A percentile compares a stretch with the other conserved stretches of the same genome.
Evolutionary conservation across 2,329 filamentous ascomycete species (phyloP).

Genomic region (Spiromastix sp.): DNA sequence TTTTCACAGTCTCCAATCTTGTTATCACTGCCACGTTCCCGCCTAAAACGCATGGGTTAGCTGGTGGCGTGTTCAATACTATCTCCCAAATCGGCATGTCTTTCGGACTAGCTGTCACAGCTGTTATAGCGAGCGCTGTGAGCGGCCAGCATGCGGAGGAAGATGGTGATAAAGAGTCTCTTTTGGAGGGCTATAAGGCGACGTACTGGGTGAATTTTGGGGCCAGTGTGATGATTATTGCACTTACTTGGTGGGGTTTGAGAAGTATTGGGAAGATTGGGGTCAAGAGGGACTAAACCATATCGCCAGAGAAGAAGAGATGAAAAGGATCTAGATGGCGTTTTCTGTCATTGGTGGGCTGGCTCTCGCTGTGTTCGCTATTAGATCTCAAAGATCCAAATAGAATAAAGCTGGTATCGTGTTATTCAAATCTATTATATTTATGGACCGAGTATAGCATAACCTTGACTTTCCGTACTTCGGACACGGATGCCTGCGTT

Average conservation of each 20-base stretch:
- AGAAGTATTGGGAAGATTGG: conserved; percentile 40
- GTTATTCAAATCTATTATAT: too few species aligned
- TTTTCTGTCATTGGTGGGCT: too few species aligned
- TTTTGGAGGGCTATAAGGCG: conserved; percentile 44
- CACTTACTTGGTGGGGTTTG: conserved; percentile 34
- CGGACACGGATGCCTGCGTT: too few species aligned
- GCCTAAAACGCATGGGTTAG: conserved; percentile 46
- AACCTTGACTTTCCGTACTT: too few species aligned
- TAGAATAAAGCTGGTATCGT: too few species aligned
- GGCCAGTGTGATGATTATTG: conserved; percentile 29
- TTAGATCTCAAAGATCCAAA: too few species aligned
- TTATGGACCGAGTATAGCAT: too few species aligned
- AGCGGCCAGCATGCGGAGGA: neutral
- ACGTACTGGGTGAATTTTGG: conserved; percentile 46
- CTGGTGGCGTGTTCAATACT: conserved; percentile 53
- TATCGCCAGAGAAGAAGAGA: too few species aligned
- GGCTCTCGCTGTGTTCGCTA: too few species aligned
- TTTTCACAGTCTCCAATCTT: conserved; percentile 48
- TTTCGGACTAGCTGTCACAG: conserved; percentile 42
- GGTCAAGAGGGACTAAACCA: conserved; percentile 26
- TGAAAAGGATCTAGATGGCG: neutral
- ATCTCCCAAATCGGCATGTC: conserved; percentile 45
- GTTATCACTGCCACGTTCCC: conserved; percentile 46
- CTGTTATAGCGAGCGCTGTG: conserved; percentile 29
- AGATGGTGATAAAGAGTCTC: conserved; percentile 31